A percentile compares a stretch with the other conserved stretches of the same genome.
These are phyloP conservation scores for Fistulina hepatica DNA, from an alignment of 1,284 basidiomycete genomes.

Conservation along the genomic window DNA sequence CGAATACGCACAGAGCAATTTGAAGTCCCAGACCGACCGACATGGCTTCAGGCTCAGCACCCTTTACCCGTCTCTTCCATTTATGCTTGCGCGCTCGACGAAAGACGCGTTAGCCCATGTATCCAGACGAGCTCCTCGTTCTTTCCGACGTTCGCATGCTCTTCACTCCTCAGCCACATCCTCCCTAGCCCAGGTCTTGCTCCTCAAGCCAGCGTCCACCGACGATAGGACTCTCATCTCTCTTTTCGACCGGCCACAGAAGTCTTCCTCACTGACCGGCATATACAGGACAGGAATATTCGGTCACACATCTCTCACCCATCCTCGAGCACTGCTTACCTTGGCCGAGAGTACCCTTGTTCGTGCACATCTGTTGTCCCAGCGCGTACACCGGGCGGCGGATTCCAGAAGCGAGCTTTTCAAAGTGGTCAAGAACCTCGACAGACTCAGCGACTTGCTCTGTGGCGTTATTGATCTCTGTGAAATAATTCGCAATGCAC, in stretches of 20 bases:
- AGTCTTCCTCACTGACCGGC: constrained; percentile 26
- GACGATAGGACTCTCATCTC: constrained; percentile 55
- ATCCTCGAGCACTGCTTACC: constrained; percentile 49
- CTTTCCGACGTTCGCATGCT: constrained; percentile 24
- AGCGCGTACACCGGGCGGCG: constrained; percentile 57
- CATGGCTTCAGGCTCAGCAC: neutral
- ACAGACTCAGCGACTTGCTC: constrained; percentile 88
- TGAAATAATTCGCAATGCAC: constrained; percentile 87
- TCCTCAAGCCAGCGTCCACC: constrained; percentile 42
- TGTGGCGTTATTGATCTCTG: constrained; percentile 96
- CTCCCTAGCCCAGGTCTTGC: neutral
- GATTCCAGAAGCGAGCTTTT: constrained; percentile 63
- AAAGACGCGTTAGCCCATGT: constrained; percentile 30
- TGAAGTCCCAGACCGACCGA: neutral
- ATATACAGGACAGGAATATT: constrained; percentile 60
- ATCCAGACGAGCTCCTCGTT: constrained; percentile 16
- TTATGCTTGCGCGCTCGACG: constrained; percentile 44
- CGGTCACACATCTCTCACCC: constrained; percentile 49
- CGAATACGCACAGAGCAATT: too few species aligned
- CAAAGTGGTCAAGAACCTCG: constrained; percentile 86
- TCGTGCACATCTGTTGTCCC: constrained; percentile 64
- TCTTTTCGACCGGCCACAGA: constrained; percentile 59
- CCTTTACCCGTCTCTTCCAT: constrained; percentile 19
- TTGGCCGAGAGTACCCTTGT: constrained; percentile 63
- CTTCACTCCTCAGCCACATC: constrained; percentile 23